Base-by-base conservation (phyloP, 2,329 filamentous ascomycete species). In the Neocatenulostroma microsporum region DNA sequence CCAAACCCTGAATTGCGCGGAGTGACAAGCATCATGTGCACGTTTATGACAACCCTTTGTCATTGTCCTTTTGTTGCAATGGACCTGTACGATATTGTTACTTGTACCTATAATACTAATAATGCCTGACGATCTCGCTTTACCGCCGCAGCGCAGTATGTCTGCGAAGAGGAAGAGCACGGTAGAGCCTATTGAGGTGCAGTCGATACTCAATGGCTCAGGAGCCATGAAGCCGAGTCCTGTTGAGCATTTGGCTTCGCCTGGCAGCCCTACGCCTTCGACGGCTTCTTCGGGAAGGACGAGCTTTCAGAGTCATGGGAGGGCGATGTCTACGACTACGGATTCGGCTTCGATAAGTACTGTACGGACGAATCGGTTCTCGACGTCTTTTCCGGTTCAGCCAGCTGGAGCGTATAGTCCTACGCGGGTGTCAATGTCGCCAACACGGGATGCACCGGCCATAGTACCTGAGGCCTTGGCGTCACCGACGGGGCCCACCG, bases 311-410 rank as follows among this genome's bases (percentile, higher is more conserved):
- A 49, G 46, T 34, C 56, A 54, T 43, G 48, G 46, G 18, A 42
- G 50, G 33, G 50, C 50, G 12, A 42, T 51, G 38, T 57, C 54
- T 3, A 47, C 43, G 29, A 47, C 47, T 18, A 43, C 48, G 14
- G 47, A 48, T 14, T 37, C 43, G 13, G 38, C 43, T 26, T 30
- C 33, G 33, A 42, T 31, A 26, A 29, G 41, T 20, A 35, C 25
- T 12, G 19, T 29, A 20, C 43, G 53, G 28, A 14, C 43, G n/a
- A 70, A 70, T 42, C 64, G 68, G 37, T 58, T 69, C 39, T 70
- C 66, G 14, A 51, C 70, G 34, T 66, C 65, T 27, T 69, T 71
- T 41, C 68, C 68, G 20, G 63, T 71, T 30, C 64, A 67, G 42
- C 59, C 62, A 8, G 14, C 23, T 3, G 49, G 48, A 41, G 51